A percentile compares a stretch with the other conserved stretches of the same genome.
Evolutionary conservation across 148 eudicot genomes (phyloP).

Genomic region (Euryodendron excelsum): DNA sequence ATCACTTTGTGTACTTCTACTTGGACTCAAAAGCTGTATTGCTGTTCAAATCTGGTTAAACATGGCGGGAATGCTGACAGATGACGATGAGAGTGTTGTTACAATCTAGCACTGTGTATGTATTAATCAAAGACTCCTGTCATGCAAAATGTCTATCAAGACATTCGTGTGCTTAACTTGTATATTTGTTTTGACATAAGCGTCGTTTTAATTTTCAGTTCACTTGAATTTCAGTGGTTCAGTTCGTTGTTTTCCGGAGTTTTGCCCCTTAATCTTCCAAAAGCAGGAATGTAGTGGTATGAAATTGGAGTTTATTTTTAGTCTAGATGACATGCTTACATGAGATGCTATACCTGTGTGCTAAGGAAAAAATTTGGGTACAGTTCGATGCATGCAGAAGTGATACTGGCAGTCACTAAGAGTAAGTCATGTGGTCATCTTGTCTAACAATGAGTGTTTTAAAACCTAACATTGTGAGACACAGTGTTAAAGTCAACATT

Average conservation of each 20-base stretch:
- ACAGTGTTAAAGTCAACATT: too few relatives aligned
- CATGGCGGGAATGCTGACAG: constrained; percentile 8
- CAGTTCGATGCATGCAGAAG: too few relatives aligned
- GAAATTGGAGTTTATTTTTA: too few relatives aligned
- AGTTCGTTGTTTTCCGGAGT: not conserved
- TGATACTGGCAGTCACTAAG: too few relatives aligned
- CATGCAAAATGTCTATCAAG: not conserved
- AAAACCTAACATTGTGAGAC: too few relatives aligned
- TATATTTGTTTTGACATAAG: constrained; percentile 8
- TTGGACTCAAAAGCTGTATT: constrained; percentile 83
- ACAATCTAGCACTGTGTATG: not conserved
- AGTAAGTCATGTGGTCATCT: too few relatives aligned
- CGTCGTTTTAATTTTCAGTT: not conserved
- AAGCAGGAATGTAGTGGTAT: not conserved
- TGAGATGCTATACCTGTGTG: not conserved
- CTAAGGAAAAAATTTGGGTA: too few relatives aligned
- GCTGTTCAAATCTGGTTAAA: constrained; percentile 91
- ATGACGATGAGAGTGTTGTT: constrained; percentile 4
- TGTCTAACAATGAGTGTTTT: too few relatives aligned
- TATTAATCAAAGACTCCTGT: not conserved
- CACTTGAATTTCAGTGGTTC: constrained; percentile 6
- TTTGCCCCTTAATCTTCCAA: not conserved
- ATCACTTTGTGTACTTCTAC: constrained; percentile 95
- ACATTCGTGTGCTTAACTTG: constrained; percentile 5
- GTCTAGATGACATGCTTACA: not conserved